Base-by-base conservation (phyloP, 306 rosid genomes). In the Sicyos edulis region DNA sequence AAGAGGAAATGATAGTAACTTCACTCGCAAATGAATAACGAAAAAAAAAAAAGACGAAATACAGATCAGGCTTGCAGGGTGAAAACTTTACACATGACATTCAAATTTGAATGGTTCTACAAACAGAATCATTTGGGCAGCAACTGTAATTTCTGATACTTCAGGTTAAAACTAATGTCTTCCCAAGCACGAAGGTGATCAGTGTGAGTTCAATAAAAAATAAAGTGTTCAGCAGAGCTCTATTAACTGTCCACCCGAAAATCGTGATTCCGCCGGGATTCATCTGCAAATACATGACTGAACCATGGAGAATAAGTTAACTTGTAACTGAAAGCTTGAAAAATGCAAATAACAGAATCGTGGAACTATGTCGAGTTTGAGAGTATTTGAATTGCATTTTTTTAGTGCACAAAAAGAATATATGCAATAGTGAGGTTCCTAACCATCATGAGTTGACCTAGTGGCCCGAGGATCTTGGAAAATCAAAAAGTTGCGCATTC, bases 131-230 rank as follows among this genome's bases (percentile, higher is more conserved):
- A 37, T 20, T 67, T 67, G 13, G 21, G 42, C 72, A 49, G 56
- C 72, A 0, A 67, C 42, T 49, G 8, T 22, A 21, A 22, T 22
- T 68, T 68, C 21, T 47, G 56, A 63, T 12, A 14, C 55, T 67
- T 68, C 21, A 68, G 42, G 57, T 13, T 19, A 78, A 76, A 52
- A 82, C 73, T 73, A 85, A 68, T 2, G 88, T 85, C 60, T 85
- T 79, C 37, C 88, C 88, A 0, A 84, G 82, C 21, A 85, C 86
- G 19, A 85, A 85, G 16, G 77, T 79, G 71, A 76, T 82, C 4
- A 82, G 74, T 0, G 88, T 72, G 50, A 85, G 75, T 81, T 85
- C 88, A 2, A 85, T 9, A 34, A 85, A 85, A 63, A 82, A 77
- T 55, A 85, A 32, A 0, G 84, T 82, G 53, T 57, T 72, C 10